Evolutionary conservation across 148 eudicot genomes (phyloP).

Genomic region (Cornus controversa): DNA sequence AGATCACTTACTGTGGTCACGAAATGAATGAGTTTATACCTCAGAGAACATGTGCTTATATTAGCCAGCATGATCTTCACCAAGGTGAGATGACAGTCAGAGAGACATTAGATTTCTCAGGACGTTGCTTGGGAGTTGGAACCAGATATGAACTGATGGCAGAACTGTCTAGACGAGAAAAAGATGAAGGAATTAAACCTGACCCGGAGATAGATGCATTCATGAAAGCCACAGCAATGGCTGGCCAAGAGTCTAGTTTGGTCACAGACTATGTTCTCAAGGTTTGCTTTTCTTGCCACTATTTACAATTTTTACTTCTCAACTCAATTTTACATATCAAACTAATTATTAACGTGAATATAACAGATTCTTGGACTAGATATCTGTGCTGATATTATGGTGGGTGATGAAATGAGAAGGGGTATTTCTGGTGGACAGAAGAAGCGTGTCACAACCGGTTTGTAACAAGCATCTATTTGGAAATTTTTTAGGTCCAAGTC

Average conservation of each 20-base stretch:
- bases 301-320: neutral
- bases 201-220: slow-evolving; percentile 51
- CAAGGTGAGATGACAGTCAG: slow-evolving; percentile 56
- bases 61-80: slow-evolving; percentile 53
- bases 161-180: slow-evolving; percentile 45
- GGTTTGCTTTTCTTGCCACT: slow-evolving; percentile 17
- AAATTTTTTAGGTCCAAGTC: neutral
- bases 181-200: slow-evolving; percentile 36
- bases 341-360: neutral
- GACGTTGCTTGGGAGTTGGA: slow-evolving; percentile 46
- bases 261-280: slow-evolving; percentile 47
- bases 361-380: slow-evolving; percentile 39
- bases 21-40: slow-evolving; percentile 40
- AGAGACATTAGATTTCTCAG: slow-evolving; percentile 45
- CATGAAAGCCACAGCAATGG: slow-evolving; percentile 48
- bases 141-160: slow-evolving; percentile 38
- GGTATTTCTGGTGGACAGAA: slow-evolving; percentile 54
- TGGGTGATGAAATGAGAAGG: slow-evolving; percentile 47
- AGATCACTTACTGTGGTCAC: slow-evolving; percentile 44
- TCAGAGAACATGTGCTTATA: slow-evolving; percentile 49
- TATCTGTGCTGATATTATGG: slow-evolving; percentile 41
- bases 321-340: neutral
- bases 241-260: slow-evolving; percentile 43
- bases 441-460: slow-evolving; percentile 49
- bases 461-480: neutral